Evolutionary conservation across 2,329 filamentous ascomycete genomes (phyloP).

Genomic region (Diplodia intermedia): DNA sequence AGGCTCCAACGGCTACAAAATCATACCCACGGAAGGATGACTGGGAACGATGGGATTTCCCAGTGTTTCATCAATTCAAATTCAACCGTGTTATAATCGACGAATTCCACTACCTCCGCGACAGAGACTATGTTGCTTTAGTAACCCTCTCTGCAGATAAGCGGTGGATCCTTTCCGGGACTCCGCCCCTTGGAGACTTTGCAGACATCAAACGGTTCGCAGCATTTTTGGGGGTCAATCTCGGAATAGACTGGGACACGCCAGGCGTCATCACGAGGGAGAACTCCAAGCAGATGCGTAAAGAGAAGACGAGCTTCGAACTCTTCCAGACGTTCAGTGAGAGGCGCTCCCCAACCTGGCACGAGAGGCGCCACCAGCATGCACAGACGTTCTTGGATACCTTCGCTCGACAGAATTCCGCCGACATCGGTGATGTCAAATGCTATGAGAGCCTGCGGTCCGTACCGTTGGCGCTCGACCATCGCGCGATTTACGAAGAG

Average conservation of each 20-base stretch:
- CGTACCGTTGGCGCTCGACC: constrained; percentile 54
- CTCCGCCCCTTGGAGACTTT: constrained; percentile 64
- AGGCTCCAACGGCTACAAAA: not conserved
- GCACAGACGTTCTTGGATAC: constrained; percentile 63
- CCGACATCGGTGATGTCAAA: constrained; percentile 47
- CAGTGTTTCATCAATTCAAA: constrained; percentile 64
- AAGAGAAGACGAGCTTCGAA: constrained; percentile 59
- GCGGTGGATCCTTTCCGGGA: constrained; percentile 69
- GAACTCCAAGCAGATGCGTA: constrained; percentile 37
- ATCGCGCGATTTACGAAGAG: constrained; percentile 62
- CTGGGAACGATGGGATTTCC: constrained; percentile 42
- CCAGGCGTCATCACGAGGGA: constrained; percentile 16
- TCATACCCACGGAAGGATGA: constrained; percentile 23
- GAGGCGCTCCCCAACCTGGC: constrained; percentile 59
- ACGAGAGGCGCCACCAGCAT: constrained; percentile 57
- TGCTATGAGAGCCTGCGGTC: constrained; percentile 52
- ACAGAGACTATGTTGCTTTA: constrained; percentile 47
- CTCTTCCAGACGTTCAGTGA: constrained; percentile 62
- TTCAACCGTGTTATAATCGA: constrained; percentile 69
- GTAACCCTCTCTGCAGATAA: constrained; percentile 58
- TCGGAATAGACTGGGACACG: constrained; percentile 62
- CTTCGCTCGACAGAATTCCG: constrained; percentile 55
- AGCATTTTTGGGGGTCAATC: constrained; percentile 60
- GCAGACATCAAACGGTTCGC: constrained; percentile 66
- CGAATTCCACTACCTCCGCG: constrained; percentile 66